phyloP scores from a whole-genome alignment of 352 stramenopile genomes.

The Albugo laibachii region DNA sequence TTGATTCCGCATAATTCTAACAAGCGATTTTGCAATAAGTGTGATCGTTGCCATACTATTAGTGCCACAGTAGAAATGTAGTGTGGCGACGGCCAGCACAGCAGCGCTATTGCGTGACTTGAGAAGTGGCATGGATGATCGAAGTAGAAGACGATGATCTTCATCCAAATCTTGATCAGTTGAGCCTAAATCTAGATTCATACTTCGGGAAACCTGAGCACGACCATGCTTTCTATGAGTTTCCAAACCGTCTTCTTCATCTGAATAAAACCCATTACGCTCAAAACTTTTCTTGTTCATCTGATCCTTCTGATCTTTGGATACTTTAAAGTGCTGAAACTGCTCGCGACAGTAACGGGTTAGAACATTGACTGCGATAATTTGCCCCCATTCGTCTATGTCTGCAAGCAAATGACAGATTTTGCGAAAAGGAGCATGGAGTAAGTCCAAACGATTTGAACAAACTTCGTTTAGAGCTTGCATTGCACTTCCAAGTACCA shows the following conservation, averaged over 20 bases:
- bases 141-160: conserved; percentile 91
- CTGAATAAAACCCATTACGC: conserved; percentile 91
- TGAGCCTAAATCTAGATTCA: conserved; percentile 29
- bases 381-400: conserved; percentile 98
- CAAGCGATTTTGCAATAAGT: conserved; percentile 90
- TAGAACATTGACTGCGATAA: conserved; percentile 87
- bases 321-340: conserved; percentile 43
- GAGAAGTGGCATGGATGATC: conserved; percentile 88
- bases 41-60: conserved; percentile 70
- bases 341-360: conserved; percentile 90
- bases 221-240: neutral
- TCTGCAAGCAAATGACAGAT: conserved; percentile 95
- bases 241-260: conserved; percentile 84
- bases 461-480: conserved; percentile 92
- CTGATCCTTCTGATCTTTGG: conserved; percentile 20
- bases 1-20: conserved; percentile 91
- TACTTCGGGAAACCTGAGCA: conserved; percentile 31
- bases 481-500: conserved; percentile 93
- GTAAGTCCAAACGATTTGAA: conserved; percentile 84
- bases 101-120: conserved; percentile 94
- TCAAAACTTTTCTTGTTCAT: conserved; percentile 46
- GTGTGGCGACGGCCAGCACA: conserved; percentile 88
- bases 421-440: conserved; percentile 92
- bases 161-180: conserved; percentile 79
- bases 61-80: conserved; percentile 95